These are phyloP conservation scores for Chalaropsis ovoidea DNA, from an alignment of 2,329 filamentous ascomycete genomes.

Conservation along the genomic window DNA sequence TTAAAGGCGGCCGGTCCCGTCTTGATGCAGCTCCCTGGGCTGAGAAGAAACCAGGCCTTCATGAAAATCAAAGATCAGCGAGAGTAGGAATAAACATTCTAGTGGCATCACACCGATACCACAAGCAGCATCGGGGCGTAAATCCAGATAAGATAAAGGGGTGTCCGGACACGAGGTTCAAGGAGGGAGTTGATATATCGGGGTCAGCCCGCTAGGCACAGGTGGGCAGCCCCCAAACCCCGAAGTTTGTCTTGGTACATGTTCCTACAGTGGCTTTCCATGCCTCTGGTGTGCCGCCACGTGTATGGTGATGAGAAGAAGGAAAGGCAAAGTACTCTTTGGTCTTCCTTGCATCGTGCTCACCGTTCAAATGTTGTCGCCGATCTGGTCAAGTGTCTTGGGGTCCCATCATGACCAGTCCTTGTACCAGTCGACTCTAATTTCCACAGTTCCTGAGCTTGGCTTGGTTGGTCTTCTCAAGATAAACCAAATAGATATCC, in stretches of 20 bases:
- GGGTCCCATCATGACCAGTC: no score
- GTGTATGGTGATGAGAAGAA: background rate
- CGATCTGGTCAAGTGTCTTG: background rate
- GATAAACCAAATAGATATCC: no score
- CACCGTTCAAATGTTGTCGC: background rate
- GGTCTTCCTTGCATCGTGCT: background rate
- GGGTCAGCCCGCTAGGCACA: background rate
- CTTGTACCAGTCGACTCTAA: background rate
- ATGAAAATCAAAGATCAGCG: background rate
- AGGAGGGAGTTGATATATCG: slow-evolving; percentile 7
- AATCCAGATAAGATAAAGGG: background rate
- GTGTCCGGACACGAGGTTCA: background rate
- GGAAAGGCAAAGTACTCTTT: background rate
- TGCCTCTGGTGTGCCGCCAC: background rate
- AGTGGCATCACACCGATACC: background rate
- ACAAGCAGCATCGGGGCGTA: background rate
- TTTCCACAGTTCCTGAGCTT: background rate
- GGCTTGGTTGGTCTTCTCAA: background rate
- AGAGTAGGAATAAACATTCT: background rate
- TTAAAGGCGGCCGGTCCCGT: background rate
- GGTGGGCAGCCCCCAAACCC: background rate
- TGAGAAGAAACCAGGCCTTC: background rate
- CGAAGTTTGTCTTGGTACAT: background rate
- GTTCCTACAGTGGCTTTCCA: background rate
- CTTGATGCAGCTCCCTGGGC: background rate